Evolutionary conservation across 306 rosid genomes (phyloP).

Genomic region (Dryas drummondii): DNA sequence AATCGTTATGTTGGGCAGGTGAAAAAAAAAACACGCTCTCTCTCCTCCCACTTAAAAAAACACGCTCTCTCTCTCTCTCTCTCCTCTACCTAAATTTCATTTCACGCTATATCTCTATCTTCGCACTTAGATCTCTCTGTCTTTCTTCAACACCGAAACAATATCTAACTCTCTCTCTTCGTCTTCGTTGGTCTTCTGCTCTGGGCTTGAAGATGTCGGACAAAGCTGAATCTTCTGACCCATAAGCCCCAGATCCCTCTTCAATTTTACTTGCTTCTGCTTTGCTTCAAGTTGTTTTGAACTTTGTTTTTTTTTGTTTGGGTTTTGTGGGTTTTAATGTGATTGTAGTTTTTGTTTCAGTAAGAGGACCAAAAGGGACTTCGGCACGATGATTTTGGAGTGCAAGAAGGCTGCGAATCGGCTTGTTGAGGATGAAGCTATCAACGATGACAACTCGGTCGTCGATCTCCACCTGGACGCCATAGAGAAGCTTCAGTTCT

Average conservation of each 20-base stretch:
- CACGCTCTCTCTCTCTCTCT: too few relatives aligned
- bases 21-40: too few relatives aligned
- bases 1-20: too few relatives aligned
- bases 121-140: too few relatives aligned
- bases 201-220: conserved; percentile 49
- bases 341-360: conserved; percentile 32
- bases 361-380: conserved; percentile 80
- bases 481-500: conserved; percentile 90
- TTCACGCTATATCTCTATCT: too few relatives aligned
- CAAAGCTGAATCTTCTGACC: conserved; percentile 78
- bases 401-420: conserved; percentile 92
- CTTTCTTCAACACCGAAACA: conserved; percentile 18
- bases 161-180: neutral
- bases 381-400: conserved; percentile 85
- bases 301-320: neutral
- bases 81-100: too few relatives aligned
- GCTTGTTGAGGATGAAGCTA: conserved; percentile 83
- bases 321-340: neutral
- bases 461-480: conserved; percentile 85
- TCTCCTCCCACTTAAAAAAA: too few relatives aligned
- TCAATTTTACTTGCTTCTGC: neutral
- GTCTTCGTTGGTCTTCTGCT: conserved; percentile 9
- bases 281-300: neutral
- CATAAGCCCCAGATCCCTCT: conserved; percentile 45
- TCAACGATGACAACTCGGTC: conserved; percentile 91